Evolutionary conservation across 1,139 yeast species (phyloP).

Genomic region (Candida sojae): DNA sequence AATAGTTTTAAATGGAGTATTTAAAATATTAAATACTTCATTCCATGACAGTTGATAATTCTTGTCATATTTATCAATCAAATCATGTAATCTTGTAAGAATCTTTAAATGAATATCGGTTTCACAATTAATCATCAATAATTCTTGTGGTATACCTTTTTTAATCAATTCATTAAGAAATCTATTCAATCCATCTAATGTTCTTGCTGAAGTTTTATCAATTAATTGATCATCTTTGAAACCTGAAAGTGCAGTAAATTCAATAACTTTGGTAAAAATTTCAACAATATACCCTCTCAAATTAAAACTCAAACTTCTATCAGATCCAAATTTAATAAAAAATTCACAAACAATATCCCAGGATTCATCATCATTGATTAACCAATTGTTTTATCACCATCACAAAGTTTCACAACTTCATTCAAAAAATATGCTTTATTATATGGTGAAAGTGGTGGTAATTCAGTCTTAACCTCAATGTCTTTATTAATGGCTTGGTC

Average conservation of each 20-base stretch:
- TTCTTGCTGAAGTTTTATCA: conserved; percentile 32
- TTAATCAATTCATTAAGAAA: conserved; percentile 35
- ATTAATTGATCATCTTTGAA: conserved; percentile 27
- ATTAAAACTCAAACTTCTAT: conserved; percentile 43
- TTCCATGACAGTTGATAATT: conserved; percentile 67
- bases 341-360: conserved; percentile 51
- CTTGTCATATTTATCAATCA: conserved; percentile 71
- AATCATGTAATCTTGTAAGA: conserved; percentile 62
- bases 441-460: conserved; percentile 34
- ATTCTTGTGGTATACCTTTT: conserved; percentile 42
- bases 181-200: conserved; percentile 36
- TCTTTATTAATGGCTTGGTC: conserved; percentile 19
- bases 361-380: conserved; percentile 36
- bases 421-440: conserved; percentile 44
- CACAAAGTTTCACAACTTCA: conserved; percentile 45
- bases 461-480: conserved; percentile 7
- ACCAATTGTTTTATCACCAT: conserved; percentile 53
- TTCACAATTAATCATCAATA: conserved; percentile 51
- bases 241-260: conserved; percentile 48
- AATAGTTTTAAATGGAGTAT: conserved; percentile 59
- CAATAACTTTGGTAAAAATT: conserved; percentile 51
- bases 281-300: conserved; percentile 49
- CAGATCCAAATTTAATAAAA: conserved; percentile 36
- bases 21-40: conserved; percentile 65
- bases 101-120: conserved; percentile 66